These are phyloP conservation scores for Ophiostoma triangulosporum DNA, from an alignment of 2,329 filamentous ascomycete genomes.

Conservation along the genomic window DNA sequence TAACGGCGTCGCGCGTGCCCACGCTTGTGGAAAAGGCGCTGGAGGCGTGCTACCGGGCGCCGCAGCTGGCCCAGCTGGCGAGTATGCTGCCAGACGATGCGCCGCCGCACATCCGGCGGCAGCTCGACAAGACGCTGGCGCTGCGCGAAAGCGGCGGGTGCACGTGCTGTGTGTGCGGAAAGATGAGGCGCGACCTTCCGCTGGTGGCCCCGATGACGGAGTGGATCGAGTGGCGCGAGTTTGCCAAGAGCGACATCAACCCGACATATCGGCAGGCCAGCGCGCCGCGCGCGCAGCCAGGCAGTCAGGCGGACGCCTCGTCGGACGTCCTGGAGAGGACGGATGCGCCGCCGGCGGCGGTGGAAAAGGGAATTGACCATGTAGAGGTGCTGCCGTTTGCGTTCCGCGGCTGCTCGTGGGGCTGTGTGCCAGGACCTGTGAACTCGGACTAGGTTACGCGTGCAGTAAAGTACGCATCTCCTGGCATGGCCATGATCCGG, in stretches of 20 bases:
- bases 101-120: constrained; percentile 25
- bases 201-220: constrained; percentile 35
- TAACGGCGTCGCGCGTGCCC: constrained; percentile 22
- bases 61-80: constrained; percentile 25
- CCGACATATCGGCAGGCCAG: neutral
- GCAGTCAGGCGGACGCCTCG: no score
- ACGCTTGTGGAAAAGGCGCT: constrained; percentile 39
- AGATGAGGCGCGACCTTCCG: constrained; percentile 26
- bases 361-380: constrained; percentile 18
- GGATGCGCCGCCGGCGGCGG: no score
- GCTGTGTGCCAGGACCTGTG: constrained; percentile 25
- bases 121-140: constrained; percentile 26
- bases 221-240: constrained; percentile 51
- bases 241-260: constrained; percentile 13
- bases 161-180: constrained; percentile 36
- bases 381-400: constrained; percentile 30
- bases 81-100: constrained; percentile 28
- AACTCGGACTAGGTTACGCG: neutral
- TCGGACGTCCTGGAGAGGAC: no score
- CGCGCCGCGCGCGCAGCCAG: no score
- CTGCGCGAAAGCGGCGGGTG: constrained; percentile 35
- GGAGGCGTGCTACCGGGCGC: constrained; percentile 30
- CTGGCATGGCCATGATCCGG: no score
- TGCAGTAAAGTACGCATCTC: neutral
- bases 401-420: constrained; percentile 36